These are phyloP conservation scores for Apodospora peruviana DNA, from an alignment of 495 filamentous ascomycete species.

Conservation along the genomic window DNA sequence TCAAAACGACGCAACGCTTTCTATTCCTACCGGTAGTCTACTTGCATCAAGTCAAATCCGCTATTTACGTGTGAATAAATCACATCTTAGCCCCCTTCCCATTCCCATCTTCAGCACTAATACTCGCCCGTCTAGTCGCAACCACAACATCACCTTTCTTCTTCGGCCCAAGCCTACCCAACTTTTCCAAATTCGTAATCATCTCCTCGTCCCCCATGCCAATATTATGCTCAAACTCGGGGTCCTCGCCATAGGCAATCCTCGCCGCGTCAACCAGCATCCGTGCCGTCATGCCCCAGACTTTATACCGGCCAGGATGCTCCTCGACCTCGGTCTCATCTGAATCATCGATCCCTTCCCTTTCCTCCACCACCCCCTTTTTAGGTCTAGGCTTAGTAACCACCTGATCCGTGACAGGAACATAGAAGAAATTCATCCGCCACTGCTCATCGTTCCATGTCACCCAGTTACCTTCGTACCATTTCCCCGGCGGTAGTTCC, in stretches of 20 bases:
- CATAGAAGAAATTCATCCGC: constrained; percentile 87
- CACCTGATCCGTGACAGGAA: constrained; percentile 58
- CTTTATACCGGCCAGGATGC: constrained; percentile 57
- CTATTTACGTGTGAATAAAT: too few relatives aligned
- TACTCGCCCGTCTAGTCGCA: too few relatives aligned
- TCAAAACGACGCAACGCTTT: too few relatives aligned
- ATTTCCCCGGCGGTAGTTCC: constrained; percentile 48
- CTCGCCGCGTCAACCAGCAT: constrained; percentile 82
- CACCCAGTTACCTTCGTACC: constrained; percentile 66
- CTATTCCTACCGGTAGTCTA: too few relatives aligned
- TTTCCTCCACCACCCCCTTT: neutral
- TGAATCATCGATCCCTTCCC: neutral
- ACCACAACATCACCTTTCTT: too few relatives aligned
- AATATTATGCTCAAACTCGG: constrained; percentile 77
- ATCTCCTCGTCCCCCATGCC: constrained; percentile 76
- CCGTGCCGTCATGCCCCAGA: constrained; percentile 89
- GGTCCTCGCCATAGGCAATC: constrained; percentile 72
- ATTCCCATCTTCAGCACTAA: too few relatives aligned
- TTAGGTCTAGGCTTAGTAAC: constrained; percentile 47
- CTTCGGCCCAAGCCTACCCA: constrained; percentile 57
- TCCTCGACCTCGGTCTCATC: constrained; percentile 29
- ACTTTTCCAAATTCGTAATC: constrained; percentile 54
- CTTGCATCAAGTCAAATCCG: too few relatives aligned
- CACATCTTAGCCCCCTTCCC: too few relatives aligned
- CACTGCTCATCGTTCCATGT: constrained; percentile 56